Conservation (phyloP, 2,329 filamentous ascomycete species). For the Diaporthe sp. region DNA sequence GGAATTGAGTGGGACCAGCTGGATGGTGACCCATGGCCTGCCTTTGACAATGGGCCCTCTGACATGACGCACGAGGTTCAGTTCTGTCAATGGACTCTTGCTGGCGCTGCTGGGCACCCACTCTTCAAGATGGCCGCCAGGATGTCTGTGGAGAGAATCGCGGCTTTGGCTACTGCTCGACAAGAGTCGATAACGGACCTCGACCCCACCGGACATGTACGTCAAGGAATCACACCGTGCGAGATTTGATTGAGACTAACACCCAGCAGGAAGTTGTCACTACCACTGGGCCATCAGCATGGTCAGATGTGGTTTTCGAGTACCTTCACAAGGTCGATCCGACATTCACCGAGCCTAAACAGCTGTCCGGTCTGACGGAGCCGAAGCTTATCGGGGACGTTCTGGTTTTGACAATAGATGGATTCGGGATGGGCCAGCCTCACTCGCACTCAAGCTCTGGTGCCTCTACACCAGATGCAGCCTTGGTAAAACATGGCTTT, state of each 20-base stretch:
- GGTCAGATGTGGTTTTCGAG: slow-evolving; percentile 49
- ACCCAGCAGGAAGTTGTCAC: slow-evolving; percentile 48
- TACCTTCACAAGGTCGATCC: slow-evolving; percentile 46
- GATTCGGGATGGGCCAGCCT: slow-evolving; percentile 2
- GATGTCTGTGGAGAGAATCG: slow-evolving; percentile 44
- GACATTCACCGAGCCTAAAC: slow-evolving; percentile 32
- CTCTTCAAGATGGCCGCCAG: slow-evolving; percentile 47
- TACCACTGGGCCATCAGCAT: slow-evolving; percentile 51
- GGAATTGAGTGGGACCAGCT: slow-evolving; percentile 51
- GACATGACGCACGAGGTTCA: slow-evolving; percentile 49
- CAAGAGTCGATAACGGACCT: neutral
- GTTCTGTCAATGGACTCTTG: slow-evolving; percentile 55
- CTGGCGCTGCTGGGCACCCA: slow-evolving; percentile 50
- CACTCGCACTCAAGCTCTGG: neutral
- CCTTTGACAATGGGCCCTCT: neutral
- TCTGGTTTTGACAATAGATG: neutral
- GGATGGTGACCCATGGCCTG: slow-evolving; percentile 45
- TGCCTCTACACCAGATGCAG: neutral
- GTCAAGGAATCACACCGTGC: neutral
- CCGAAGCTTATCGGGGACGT: neutral
- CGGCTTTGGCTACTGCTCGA: neutral
- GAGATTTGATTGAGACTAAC: slow-evolving; percentile 7
- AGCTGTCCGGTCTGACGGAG: slow-evolving; percentile 36
- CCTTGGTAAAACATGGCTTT: neutral
- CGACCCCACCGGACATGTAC: neutral